phyloP scores from a whole-genome alignment of 2,329 filamentous ascomycete genomes.

The Pestalotiopsis sp. region DNA sequence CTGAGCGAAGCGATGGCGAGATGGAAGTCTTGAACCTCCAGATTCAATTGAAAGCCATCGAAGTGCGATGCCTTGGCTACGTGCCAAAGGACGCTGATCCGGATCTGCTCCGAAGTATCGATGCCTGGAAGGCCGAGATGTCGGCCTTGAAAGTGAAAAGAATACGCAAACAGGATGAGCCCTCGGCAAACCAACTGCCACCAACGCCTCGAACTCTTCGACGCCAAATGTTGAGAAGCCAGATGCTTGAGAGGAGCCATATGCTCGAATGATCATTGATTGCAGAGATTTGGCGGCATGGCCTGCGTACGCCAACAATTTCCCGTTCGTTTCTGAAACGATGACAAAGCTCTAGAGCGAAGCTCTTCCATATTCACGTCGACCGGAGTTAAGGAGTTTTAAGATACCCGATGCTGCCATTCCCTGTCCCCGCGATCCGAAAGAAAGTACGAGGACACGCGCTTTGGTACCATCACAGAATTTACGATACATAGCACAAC shows the following conservation, averaged over 20 bases:
- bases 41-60: constrained; percentile 64
- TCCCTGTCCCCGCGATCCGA: neutral
- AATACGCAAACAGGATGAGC: constrained; percentile 27
- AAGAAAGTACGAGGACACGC: neutral
- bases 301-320: neutral
- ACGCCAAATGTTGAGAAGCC: neutral
- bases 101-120: constrained; percentile 61
- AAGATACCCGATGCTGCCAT: constrained; percentile 2
- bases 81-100: constrained; percentile 53
- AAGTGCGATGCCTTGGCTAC: constrained; percentile 56
- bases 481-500: neutral
- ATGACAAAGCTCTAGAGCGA: neutral
- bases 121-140: constrained; percentile 66
- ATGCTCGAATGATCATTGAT: neutral
- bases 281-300: neutral
- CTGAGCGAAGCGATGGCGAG: constrained; percentile 58
- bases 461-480: neutral
- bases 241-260: neutral
- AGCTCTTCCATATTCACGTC: neutral
- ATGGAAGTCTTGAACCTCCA: constrained; percentile 64
- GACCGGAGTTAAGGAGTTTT: constrained; percentile 2
- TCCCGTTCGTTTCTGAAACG: too few relatives aligned
- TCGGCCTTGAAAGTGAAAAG: constrained; percentile 51
- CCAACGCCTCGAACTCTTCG: constrained; percentile 6
- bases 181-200: neutral